Evolutionary conservation across 1,284 basidiomycete genomes (phyloP).

Genomic region (Lignosus rhinocerotis): DNA sequence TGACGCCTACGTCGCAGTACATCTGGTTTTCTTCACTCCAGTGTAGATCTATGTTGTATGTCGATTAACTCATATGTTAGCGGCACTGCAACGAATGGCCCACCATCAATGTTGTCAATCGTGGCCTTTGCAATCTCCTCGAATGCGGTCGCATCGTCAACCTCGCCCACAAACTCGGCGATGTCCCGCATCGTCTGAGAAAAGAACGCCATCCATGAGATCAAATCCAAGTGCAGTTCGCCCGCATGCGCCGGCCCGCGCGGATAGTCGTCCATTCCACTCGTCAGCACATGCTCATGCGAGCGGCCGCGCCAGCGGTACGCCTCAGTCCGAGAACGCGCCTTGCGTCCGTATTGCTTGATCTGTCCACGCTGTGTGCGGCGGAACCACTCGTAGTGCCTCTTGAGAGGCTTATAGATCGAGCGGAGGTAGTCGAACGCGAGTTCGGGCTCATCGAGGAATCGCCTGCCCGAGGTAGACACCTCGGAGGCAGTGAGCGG

Average conservation of each 20-base stretch:
- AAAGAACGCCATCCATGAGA: slow-evolving; percentile 96
- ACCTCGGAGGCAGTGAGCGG: slow-evolving; percentile 37
- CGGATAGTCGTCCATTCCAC: slow-evolving; percentile 95
- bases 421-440: slow-evolving; percentile 71
- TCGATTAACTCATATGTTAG: neutral
- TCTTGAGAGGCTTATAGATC: slow-evolving; percentile 82
- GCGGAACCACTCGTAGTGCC: slow-evolving; percentile 96
- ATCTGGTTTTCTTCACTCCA: slow-evolving; percentile 88
- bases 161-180: slow-evolving; percentile 79
- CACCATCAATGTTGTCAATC: slow-evolving; percentile 85
- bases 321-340: slow-evolving; percentile 83
- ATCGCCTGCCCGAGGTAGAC: slow-evolving; percentile 40
- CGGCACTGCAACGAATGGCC: neutral
- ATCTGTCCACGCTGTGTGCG: slow-evolving; percentile 92
- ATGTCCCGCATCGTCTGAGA: slow-evolving; percentile 87
- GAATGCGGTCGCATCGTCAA: slow-evolving; percentile 79
- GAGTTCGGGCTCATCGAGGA: slow-evolving; percentile 59
- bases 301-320: slow-evolving; percentile 96
- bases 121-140: slow-evolving; percentile 78
- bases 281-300: slow-evolving; percentile 84
- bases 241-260: slow-evolving; percentile 85
- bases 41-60: slow-evolving; percentile 68
- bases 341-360: slow-evolving; percentile 82
- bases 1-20: slow-evolving; percentile 90
- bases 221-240: slow-evolving; percentile 90